phyloP scores from a whole-genome alignment of 2,329 filamentous ascomycete species.

The Escovopsis sp. region DNA sequence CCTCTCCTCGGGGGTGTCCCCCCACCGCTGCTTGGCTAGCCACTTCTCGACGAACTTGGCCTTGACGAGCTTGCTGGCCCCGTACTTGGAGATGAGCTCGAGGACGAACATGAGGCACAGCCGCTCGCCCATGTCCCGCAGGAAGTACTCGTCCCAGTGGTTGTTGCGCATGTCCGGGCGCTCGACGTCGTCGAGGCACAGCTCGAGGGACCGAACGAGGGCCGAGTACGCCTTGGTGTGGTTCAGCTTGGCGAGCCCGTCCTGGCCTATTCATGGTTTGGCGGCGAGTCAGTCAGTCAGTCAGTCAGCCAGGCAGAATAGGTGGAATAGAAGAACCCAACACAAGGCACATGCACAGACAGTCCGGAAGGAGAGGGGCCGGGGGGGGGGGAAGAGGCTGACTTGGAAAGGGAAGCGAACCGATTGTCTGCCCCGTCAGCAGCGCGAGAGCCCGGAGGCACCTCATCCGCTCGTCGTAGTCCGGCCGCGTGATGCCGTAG shows the following conservation, averaged over 20 bases:
- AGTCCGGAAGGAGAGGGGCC: too few species aligned
- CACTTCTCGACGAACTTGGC: constrained; percentile 57
- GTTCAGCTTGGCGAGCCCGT: constrained; percentile 32
- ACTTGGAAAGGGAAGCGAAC: constrained; percentile 7
- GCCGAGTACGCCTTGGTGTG: constrained; percentile 37
- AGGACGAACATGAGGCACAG: constrained; percentile 43
- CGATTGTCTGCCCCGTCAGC: constrained; percentile 29
- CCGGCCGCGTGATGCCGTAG: constrained; percentile 41
- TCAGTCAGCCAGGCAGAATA: too few species aligned
- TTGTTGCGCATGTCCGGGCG: constrained; percentile 38
- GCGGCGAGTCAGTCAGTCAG: too few species aligned
- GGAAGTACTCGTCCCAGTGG: constrained; percentile 47
- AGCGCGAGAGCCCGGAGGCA: constrained; percentile 42
- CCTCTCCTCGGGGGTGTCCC: constrained; percentile 36
- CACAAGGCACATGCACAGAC: too few species aligned
- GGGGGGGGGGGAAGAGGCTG: too few species aligned
- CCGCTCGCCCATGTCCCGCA: constrained; percentile 47
- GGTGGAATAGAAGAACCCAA: too few species aligned
- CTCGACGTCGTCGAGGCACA: constrained; percentile 35
- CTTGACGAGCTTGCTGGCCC: constrained; percentile 41
- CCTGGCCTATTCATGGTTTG: constrained; percentile 14
- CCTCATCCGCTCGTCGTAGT: constrained; percentile 43
- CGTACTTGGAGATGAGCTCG: constrained; percentile 45
- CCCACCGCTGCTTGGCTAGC: constrained; percentile 62
- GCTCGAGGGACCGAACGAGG: constrained; percentile 44